phyloP scores from a whole-genome alignment of 2,329 filamentous ascomycete species.

The Cladorrhinum sp. region DNA sequence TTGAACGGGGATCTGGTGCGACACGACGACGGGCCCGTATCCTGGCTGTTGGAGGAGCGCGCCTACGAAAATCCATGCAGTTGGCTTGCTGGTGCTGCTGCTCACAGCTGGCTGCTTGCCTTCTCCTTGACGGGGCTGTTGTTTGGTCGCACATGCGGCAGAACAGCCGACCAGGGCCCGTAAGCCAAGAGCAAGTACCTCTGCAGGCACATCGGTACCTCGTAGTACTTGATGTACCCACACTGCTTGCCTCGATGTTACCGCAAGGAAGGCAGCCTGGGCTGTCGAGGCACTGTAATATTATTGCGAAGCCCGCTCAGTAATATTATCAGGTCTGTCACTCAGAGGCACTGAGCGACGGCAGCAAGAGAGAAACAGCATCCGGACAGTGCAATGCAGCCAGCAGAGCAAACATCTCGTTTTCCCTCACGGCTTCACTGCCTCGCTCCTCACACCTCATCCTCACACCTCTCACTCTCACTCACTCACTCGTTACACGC shows the following conservation, averaged over 20 bases:
- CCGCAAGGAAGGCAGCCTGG: slow-evolving; percentile 3
- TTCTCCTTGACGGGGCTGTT: slow-evolving; percentile 4
- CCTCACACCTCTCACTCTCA: not conserved
- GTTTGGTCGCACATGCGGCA: slow-evolving; percentile 6
- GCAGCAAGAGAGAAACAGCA: slow-evolving; percentile 8
- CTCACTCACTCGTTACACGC: not conserved
- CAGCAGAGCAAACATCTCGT: slow-evolving; percentile 17
- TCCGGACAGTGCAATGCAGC: slow-evolving; percentile 1
- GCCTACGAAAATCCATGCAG: slow-evolving; percentile 8
- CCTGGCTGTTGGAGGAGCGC: slow-evolving; percentile 7
- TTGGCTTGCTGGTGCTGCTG: slow-evolving; percentile 2
- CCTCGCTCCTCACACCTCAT: not conserved
- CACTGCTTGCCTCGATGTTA: slow-evolving; percentile 14
- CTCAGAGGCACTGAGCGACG: not conserved
- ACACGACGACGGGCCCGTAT: slow-evolving; percentile 6
- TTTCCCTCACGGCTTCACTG: slow-evolving; percentile 7
- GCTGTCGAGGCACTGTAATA: slow-evolving; percentile 13
- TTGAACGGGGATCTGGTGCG: slow-evolving; percentile 16
- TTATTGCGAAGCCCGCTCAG: not conserved
- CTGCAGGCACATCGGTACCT: slow-evolving; percentile 26
- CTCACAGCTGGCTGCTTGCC: slow-evolving; percentile 9
- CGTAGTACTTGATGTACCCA: slow-evolving; percentile 26
- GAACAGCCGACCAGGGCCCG: slow-evolving; percentile 14
- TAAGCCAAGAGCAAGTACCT: slow-evolving; percentile 23
- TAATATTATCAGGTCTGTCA: not conserved